These are phyloP conservation scores for Nannizzia gypsea DNA, from an alignment of 2,329 filamentous ascomycete species.

Conservation along the genomic window DNA sequence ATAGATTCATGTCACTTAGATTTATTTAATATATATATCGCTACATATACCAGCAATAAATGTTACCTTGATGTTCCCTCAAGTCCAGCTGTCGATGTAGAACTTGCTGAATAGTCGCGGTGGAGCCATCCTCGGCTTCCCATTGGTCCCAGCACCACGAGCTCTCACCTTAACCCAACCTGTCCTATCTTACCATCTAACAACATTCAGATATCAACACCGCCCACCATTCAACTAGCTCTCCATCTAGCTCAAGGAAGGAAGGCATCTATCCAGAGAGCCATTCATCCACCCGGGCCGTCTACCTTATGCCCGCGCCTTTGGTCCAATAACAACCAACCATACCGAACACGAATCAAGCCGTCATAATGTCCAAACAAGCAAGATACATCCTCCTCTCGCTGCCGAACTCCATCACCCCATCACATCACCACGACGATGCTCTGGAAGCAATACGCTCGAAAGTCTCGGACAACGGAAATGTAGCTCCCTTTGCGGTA, in stretches of 20 bases:
- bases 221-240: background rate
- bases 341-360: background rate
- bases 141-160: background rate
- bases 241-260: background rate
- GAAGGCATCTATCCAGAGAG: background rate
- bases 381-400: conserved; percentile 77
- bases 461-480: conserved; percentile 62
- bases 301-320: background rate
- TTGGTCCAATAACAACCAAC: background rate
- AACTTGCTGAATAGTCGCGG: background rate
- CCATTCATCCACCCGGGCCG: background rate
- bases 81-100: background rate
- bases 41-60: background rate
- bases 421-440: conserved; percentile 67
- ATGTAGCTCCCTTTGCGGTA: conserved; percentile 64
- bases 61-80: background rate
- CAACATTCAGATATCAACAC: background rate
- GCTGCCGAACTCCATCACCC: conserved; percentile 74
- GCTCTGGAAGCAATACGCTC: conserved; percentile 64
- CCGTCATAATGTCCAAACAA: conserved; percentile 30
- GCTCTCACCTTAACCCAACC: background rate
- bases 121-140: background rate
- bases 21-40: background rate
- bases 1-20: background rate
- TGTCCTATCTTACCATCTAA: background rate